A percentile compares a stretch with the other conserved stretches of the same genome.
phyloP scores from a whole-genome alignment of 805 yeast genomes.

The Nematodospora valgi region DNA sequence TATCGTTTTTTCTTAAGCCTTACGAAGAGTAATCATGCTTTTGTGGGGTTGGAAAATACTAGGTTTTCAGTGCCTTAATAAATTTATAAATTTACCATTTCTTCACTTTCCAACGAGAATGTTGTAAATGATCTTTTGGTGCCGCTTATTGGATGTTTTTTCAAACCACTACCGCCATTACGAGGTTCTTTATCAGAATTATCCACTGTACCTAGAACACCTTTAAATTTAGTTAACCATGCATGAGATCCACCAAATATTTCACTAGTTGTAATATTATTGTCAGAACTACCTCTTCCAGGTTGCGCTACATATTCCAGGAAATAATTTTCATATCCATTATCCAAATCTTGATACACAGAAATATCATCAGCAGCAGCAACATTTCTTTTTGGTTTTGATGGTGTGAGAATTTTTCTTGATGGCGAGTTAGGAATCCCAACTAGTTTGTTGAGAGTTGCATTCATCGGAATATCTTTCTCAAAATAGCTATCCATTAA shows the following conservation, averaged over 20 bases:
- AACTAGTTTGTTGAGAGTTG: slow-evolving; percentile 4
- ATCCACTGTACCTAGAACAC: neutral
- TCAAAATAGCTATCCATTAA: slow-evolving; percentile 8
- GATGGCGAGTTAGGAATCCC: slow-evolving; percentile 8
- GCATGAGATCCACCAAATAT: neutral
- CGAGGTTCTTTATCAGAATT: slow-evolving; percentile 3
- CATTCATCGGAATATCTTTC: slow-evolving; percentile 2
- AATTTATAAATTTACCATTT: neutral
- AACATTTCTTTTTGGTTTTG: slow-evolving; percentile 1
- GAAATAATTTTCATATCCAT: slow-evolving; percentile 16
- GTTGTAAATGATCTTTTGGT: slow-evolving; percentile 8
- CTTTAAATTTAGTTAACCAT: slow-evolving; percentile 7
- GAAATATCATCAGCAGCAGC: slow-evolving; percentile 3
- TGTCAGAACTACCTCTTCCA: slow-evolving; percentile 3
- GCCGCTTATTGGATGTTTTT: neutral
- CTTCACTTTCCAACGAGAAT: slow-evolving; percentile 8
- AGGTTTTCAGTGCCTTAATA: neutral
- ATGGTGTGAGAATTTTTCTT: slow-evolving; percentile 5
- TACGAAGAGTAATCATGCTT: too few species aligned
- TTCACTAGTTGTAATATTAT: neutral
- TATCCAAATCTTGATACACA: slow-evolving; percentile 17
- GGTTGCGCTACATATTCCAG: slow-evolving; percentile 5
- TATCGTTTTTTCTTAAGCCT: too few species aligned
- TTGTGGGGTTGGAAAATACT: neutral
- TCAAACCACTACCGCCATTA: neutral